phyloP scores from a whole-genome alignment of 169 alveolate genomes.

The Besnoitia besnoiti region DNA sequence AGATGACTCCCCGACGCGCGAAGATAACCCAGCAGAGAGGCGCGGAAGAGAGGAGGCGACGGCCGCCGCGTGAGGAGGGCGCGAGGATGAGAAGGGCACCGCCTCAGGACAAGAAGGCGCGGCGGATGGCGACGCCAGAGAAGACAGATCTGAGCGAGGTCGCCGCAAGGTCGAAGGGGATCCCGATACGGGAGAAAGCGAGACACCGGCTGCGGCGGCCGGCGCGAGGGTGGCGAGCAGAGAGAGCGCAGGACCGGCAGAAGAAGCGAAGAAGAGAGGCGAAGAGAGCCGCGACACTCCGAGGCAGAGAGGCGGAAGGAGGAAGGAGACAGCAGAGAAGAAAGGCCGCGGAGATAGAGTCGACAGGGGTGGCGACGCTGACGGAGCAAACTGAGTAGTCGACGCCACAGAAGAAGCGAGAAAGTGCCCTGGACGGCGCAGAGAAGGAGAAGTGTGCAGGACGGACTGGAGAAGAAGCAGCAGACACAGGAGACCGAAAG shows the following conservation, averaged over 20 bases:
- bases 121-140: too few relatives aligned
- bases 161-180: too few relatives aligned
- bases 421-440: not conserved
- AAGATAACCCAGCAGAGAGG: too few relatives aligned
- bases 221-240: not conserved
- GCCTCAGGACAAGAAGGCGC: too few relatives aligned
- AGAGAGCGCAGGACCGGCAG: too few relatives aligned
- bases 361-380: not conserved
- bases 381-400: not conserved
- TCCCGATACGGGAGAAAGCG: too few relatives aligned
- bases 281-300: not conserved
- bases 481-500: not conserved
- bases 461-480: not conserved
- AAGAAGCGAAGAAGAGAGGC: not conserved
- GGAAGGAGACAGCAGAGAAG: not conserved
- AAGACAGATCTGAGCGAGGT: too few relatives aligned
- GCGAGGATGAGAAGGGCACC: too few relatives aligned
- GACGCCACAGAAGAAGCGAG: not conserved
- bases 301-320: not conserved
- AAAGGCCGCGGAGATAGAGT: not conserved
- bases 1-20: too few relatives aligned
- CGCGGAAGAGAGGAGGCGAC: too few relatives aligned
- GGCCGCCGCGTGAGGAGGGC: too few relatives aligned
- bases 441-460: not conserved
- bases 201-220: too few relatives aligned